Evolutionary conservation across 257 asterid genomes (phyloP), one percentile per base, ranked within the genome.

Genomic region (Anisodus acutangulus): DNA sequence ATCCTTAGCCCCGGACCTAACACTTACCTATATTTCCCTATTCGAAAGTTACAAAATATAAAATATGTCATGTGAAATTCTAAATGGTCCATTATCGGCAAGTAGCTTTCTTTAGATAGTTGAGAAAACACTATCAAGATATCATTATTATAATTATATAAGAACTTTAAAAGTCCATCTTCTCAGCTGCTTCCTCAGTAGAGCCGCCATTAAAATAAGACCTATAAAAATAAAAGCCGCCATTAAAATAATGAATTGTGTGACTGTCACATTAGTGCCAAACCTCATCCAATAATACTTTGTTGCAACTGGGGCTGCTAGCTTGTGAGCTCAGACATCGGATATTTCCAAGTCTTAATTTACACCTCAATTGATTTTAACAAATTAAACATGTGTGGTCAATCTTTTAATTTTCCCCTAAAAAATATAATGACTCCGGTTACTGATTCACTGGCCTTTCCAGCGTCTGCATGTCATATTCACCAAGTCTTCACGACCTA

Each of bases 291-390:
- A 19, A 31, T 85, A 19, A 76, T 69, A 19, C 68, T 47, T 43
- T 26, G 31, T 10, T 62, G 79, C 82, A 88, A 90, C 72, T 83
- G 0, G 80, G 80, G 43, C 60, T 74, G 43, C 60, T 74, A 3
- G 16, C 6, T 74, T 47, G 43, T 5, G 15, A 1, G 80, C 41
- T 43, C 80, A 5, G 17, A n/a, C 57, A 19, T 19, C 16, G 60
- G 41, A 72, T 74, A 47, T 74, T 74, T 19, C 60, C 3, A 6
- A 5, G 39, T 47, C 60, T 49, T 71, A 15, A 45, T 45, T 74
- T 49, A 74, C 60, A 11, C 3, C 11, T 74, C 12, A 45, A 19
- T 41, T 72, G 47, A 45, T 47, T n/a, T 1, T 9, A 19, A 47
- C 10, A 45, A 72, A 72, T 51, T 47, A 45, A 72, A 2, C 10